Percentiles rank a stretch among this genome's conserved stretches.
Conservation (phyloP, 345 rosid genomes). For the Gossypium stocksii region DNA sequence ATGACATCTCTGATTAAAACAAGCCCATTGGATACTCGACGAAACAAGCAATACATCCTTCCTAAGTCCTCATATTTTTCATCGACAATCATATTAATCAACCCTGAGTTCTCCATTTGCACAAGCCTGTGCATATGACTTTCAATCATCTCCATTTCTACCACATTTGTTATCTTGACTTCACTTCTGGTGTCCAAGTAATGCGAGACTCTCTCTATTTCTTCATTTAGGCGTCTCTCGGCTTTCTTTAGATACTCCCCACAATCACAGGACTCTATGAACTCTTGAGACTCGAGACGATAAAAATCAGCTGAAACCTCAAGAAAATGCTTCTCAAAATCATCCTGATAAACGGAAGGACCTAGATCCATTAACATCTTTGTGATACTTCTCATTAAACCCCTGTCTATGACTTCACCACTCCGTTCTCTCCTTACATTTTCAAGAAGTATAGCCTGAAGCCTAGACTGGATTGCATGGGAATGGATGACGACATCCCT, state of each 20-base stretch:
- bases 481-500: conserved; percentile 52
- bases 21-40: conserved; percentile 54
- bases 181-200: conserved; percentile 65
- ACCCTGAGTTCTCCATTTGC: conserved; percentile 70
- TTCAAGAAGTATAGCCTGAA: conserved; percentile 50
- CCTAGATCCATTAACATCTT: conserved; percentile 76
- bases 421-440: conserved; percentile 51
- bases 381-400: conserved; percentile 60
- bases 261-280: conserved; percentile 61
- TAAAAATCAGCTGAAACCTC: conserved; percentile 60
- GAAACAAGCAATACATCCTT: conserved; percentile 56
- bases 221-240: conserved; percentile 63
- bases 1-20: conserved; percentile 47
- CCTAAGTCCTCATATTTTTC: conserved; percentile 66
- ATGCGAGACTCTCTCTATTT: conserved; percentile 69
- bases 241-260: conserved; percentile 72
- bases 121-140: conserved; percentile 62
- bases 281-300: conserved; percentile 55
- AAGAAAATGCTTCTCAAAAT: conserved; percentile 65
- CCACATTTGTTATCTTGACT: conserved; percentile 55
- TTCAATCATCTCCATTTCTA: conserved; percentile 69
- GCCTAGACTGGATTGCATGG: conserved; percentile 51
- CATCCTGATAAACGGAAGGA: conserved; percentile 58
- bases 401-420: conserved; percentile 66
- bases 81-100: conserved; percentile 66